Evolutionary conservation across 2,329 filamentous ascomycete genomes (phyloP).

Genomic region (Botrytis tulipae): DNA sequence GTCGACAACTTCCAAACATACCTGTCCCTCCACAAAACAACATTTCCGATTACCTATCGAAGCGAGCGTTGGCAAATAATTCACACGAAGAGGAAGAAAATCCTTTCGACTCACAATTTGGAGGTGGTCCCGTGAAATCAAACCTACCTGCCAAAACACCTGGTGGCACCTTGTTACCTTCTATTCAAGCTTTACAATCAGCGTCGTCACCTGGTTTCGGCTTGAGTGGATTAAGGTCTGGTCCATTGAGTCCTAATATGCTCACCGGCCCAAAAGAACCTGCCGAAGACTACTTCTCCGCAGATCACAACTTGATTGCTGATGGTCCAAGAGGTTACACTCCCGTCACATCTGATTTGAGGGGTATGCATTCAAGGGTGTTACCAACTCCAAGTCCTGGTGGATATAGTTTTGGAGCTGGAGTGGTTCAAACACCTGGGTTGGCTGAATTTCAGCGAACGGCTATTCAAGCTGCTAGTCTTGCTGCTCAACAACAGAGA

Average conservation of each 20-base stretch:
- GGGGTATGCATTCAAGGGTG: constrained; percentile 45
- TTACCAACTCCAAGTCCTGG: constrained; percentile 74
- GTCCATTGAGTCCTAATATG: constrained; percentile 95
- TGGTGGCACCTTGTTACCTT: constrained; percentile 77
- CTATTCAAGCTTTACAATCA: constrained; percentile 87
- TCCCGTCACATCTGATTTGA: constrained; percentile 91
- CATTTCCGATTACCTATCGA: constrained; percentile 65
- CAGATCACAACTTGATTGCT: constrained; percentile 57
- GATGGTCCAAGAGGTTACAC: constrained; percentile 63
- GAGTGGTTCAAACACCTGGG: constrained; percentile 69
- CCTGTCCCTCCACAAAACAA: constrained; percentile 47
- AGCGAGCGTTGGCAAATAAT: background rate
- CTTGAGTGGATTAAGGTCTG: constrained; percentile 84
- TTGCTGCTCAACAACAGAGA: constrained; percentile 63
- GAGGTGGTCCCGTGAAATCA: constrained; percentile 44
- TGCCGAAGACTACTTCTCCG: constrained; percentile 78
- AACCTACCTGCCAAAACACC: constrained; percentile 68
- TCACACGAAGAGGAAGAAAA: constrained; percentile 79
- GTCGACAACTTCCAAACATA: constrained; percentile 41
- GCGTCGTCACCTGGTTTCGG: constrained; percentile 77
- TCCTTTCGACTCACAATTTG: constrained; percentile 93
- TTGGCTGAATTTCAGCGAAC: constrained; percentile 95
- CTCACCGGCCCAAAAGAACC: constrained; percentile 70
- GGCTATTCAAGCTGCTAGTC: constrained; percentile 68
- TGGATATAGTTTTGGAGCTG: constrained; percentile 91